phyloP scores from a whole-genome alignment of 306 rosid genomes.

The Rosa rugosa region DNA sequence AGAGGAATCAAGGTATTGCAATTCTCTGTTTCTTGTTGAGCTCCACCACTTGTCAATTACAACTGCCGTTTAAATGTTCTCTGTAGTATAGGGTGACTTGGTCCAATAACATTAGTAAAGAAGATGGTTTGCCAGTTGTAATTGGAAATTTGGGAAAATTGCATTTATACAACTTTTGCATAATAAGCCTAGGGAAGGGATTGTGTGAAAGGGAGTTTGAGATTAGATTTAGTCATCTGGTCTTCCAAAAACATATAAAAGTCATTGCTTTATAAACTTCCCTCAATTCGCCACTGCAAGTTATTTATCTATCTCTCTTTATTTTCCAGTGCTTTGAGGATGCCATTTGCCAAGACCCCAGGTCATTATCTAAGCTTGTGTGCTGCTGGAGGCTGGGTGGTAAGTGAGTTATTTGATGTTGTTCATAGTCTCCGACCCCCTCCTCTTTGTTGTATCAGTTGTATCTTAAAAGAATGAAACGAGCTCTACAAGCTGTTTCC shows the following conservation, averaged over 20 bases:
- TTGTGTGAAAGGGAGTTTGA: neutral
- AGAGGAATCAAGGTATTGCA: neutral
- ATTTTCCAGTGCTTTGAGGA: constrained; percentile 58
- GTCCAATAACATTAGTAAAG: neutral
- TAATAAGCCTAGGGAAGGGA: neutral
- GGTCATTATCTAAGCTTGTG: constrained; percentile 40
- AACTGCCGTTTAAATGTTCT: neutral
- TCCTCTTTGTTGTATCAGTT: constrained; percentile 32
- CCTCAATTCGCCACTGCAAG: neutral
- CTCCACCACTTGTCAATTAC: neutral
- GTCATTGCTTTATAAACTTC: neutral
- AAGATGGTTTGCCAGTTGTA: neutral
- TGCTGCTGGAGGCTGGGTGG: constrained; percentile 52
- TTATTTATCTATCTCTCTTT: constrained; percentile 19
- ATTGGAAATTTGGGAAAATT: neutral
- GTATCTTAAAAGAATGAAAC: constrained; percentile 32
- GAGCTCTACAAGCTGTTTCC: constrained; percentile 36
- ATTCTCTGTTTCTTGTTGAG: neutral
- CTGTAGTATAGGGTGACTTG: neutral
- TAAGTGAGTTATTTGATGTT: constrained; percentile 45
- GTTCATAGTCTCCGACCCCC: constrained; percentile 44
- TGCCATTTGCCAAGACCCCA: constrained; percentile 38
- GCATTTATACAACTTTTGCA: neutral
- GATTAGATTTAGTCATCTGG: neutral
- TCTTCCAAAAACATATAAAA: neutral